Evolutionary conservation across 306 rosid genomes (phyloP), one percentile per base, ranked within the genome.

Genomic region (Medicago arabica): DNA sequence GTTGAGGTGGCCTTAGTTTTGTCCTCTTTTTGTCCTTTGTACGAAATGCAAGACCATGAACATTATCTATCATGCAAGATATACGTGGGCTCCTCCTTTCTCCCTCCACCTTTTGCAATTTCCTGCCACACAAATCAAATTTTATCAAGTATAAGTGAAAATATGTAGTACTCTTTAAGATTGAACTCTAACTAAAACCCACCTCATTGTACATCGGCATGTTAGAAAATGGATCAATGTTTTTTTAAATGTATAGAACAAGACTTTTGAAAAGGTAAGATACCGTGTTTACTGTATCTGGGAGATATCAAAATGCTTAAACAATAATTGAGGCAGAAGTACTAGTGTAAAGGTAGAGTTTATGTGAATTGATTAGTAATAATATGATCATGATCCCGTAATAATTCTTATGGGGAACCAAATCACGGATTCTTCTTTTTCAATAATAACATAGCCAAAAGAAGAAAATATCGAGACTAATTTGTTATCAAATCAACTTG

Each of bases 81-180:
- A 88, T 71, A 49, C 90, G 75, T 9, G 86, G 87, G 79, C 92
- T 88, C 72, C 86, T 88, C 47, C 96, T 86, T 69, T 65, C 62
- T 66, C 84, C 92, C 69, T 81, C 88, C 50, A n/a, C 53, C 69
- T 84, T 85, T 70, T 66, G 80, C n/a, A 75, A 23, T 75, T 82
- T 80, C 71, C 82, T 85, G 11, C 46, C 34, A 71, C 39, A 58
- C 21, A 21, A 71, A 74, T 51, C 15, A 53, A 76, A 67, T 70
- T 67, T 31, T 9, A 67, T 81, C 17, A 58, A 58, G 6, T 75
- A 58, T 3, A 43, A 11, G 21, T 9, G 61, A 34, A 31, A 70
- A 28, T n/a, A 34, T 31, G 38, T 53, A 34, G 17, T 2, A 69
- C 44, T 5, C 40, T 44, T 21, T 14, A 44, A 17, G 50, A 70